Percentiles rank a stretch among this genome's conserved stretches.
These are phyloP conservation scores for Scheffersomyces segobiensis DNA, from an alignment of 1,139 yeast species.

Conservation along the genomic window DNA sequence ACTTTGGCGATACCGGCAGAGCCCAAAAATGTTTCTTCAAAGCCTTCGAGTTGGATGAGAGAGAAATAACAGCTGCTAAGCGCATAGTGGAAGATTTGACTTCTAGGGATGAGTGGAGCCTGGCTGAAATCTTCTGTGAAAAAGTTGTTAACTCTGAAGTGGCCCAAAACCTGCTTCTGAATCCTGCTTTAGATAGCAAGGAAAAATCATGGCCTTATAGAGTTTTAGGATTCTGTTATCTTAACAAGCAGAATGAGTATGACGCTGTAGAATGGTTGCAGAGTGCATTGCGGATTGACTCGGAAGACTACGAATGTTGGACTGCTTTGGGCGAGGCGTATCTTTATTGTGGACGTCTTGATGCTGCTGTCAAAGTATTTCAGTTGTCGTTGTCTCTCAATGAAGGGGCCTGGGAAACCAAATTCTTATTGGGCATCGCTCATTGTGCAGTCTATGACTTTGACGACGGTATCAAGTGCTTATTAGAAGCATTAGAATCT, in stretches of 20 bases:
- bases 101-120: slow-evolving; percentile 72
- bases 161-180: slow-evolving; percentile 51
- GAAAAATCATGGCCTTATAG: slow-evolving; percentile 81
- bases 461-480: slow-evolving; percentile 32
- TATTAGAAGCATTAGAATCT: slow-evolving; percentile 38
- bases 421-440: slow-evolving; percentile 67
- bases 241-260: slow-evolving; percentile 72
- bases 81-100: slow-evolving; percentile 71
- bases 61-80: slow-evolving; percentile 74
- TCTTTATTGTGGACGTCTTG: slow-evolving; percentile 76
- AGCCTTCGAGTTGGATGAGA: slow-evolving; percentile 84
- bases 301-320: slow-evolving; percentile 80
- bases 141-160: slow-evolving; percentile 63
- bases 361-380: slow-evolving; percentile 85
- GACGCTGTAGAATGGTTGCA: slow-evolving; percentile 90
- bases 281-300: slow-evolving; percentile 69
- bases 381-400: slow-evolving; percentile 58
- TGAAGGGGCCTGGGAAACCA: slow-evolving; percentile 52
- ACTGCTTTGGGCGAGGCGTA: slow-evolving; percentile 94
- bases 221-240: slow-evolving; percentile 75
- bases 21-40: slow-evolving; percentile 87
- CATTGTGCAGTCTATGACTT: slow-evolving; percentile 45
- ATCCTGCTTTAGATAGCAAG: slow-evolving; percentile 24
- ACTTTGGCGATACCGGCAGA: slow-evolving; percentile 58
- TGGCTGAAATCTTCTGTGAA: slow-evolving; percentile 75